A percentile compares a stretch with the other conserved stretches of the same genome.
Conservation (phyloP, 345 rosid species). For the Eucalyptus marginata region DNA sequence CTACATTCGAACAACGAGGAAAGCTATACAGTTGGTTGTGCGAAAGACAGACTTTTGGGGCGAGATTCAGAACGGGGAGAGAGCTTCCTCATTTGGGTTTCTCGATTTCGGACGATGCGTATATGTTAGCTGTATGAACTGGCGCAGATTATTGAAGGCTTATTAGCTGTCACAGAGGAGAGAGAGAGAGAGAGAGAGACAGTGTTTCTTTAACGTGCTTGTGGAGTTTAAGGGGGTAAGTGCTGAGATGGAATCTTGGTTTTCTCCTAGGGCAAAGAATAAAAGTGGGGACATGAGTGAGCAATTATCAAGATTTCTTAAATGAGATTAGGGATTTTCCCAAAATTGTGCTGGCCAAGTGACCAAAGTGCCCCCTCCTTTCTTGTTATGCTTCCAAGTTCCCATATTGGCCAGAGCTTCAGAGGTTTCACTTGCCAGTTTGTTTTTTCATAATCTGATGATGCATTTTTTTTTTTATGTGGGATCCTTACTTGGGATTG, state of each 20-base stretch:
- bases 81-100: neutral
- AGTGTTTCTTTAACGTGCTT: neutral
- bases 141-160: neutral
- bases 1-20: conserved; percentile 9
- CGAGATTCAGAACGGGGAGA: neutral
- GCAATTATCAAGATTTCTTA: neutral
- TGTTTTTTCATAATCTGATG: neutral
- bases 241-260: neutral
- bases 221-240: neutral
- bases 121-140: neutral
- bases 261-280: neutral
- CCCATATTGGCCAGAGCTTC: neutral
- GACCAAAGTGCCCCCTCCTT: neutral
- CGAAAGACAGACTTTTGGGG: neutral
- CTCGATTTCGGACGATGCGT: neutral
- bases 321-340: neutral
- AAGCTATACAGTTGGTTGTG: neutral
- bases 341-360: neutral
- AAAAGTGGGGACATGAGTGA: neutral
- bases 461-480: neutral
- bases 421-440: neutral
- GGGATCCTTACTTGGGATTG: neutral
- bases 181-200: neutral
- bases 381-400: neutral
- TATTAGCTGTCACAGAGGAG: neutral